Percentiles rank a stretch among this genome's conserved stretches.
phyloP scores from a whole-genome alignment of 2,329 filamentous ascomycete species.

The Cytospora chrysosperma region DNA sequence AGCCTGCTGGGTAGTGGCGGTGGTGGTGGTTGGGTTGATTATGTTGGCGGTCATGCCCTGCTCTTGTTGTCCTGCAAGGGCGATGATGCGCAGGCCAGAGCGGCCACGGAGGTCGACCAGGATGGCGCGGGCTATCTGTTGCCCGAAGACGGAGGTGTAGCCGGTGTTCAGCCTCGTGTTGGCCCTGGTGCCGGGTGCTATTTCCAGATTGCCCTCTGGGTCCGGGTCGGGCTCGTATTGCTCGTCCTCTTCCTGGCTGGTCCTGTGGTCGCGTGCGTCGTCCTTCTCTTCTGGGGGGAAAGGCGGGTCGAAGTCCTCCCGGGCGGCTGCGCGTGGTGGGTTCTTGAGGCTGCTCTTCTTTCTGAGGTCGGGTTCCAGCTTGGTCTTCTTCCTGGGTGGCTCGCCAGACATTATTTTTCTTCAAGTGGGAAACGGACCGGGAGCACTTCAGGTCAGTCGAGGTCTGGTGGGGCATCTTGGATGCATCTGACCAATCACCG shows the following conservation, averaged over 20 bases:
- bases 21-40: background rate
- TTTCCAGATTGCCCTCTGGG: background rate
- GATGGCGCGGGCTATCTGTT: background rate
- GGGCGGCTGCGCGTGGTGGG: background rate
- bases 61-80: background rate
- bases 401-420: background rate
- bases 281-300: background rate
- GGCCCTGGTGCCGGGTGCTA: background rate
- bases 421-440: background rate
- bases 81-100: background rate
- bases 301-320: conserved; percentile 6
- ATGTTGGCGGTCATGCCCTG: no score
- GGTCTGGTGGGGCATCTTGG: background rate
- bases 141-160: background rate
- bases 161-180: background rate
- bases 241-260: no score
- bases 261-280: background rate
- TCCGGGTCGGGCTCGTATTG: background rate
- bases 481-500: background rate
- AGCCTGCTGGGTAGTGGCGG: background rate
- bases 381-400: conserved; percentile 1
- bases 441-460: background rate
- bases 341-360: background rate
- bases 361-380: background rate
- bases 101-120: background rate